Base-by-base conservation (phyloP, 2,329 filamentous ascomycete species). In the Amesomyces nigricolor region DNA sequence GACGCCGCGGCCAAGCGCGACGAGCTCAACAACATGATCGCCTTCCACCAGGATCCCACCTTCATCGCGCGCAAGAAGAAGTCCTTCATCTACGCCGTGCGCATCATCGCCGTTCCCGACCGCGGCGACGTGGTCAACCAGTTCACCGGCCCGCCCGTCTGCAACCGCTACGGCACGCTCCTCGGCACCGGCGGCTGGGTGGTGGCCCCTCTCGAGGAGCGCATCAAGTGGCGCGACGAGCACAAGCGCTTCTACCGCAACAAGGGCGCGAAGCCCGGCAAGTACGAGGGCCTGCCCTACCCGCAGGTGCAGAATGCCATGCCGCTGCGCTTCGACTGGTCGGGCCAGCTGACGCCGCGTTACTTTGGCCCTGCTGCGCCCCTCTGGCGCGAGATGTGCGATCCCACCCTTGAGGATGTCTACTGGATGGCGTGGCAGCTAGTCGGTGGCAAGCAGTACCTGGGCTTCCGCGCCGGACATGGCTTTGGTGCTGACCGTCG, bases 401-500 rank as follows among this genome's bases (percentile, higher is more conserved):
- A 67, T 9, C 64, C 65, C 9, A 52, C 47, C 13, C 50, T 61
- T 8, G 64, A 65, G 56, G 64, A 67, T 47, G 61, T 67, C 10
- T 58, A 63, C 47, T 63, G 58, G 54, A 62, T 67, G 63, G 56
- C 58, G 1, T 65, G 60, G 59, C 56, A 61, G 53, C 58, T 67
- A 10, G 8, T 64, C 17, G 42, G 42, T 3, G 62, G 61, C 29
- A 55, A 44, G 39, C 52, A 58, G 46, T 66, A 51, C 42, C 30
- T 58, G 2, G 62, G 63, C 8, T 63, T 67, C 54, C 48, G 57
- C 7, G 30, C 47, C 3, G 59, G 63, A 3, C 9, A 26, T 4
- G 61, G 60, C 16, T 63, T 64, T 14, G 58, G 61, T 9, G 14
- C 54, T 4, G 10, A 39, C 16, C 47, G 57, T 6, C 38, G 43